Percentiles rank a stretch among this genome's conserved stretches.
These are phyloP conservation scores for Pulveroboletus sp. DNA, from an alignment of 768 basidiomycete species.

Conservation along the genomic window DNA sequence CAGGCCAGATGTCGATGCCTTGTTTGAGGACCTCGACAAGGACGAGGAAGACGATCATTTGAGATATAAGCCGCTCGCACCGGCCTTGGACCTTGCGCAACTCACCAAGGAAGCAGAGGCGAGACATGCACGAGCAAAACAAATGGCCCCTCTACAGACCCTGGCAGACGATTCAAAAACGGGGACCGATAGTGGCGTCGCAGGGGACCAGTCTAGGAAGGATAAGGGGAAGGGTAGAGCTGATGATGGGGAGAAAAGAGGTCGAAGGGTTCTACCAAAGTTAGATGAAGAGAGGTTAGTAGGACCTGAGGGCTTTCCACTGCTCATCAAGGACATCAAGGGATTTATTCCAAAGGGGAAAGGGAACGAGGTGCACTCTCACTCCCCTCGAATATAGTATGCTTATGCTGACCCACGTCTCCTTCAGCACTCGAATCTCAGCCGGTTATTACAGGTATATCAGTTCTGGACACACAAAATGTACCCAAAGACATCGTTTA, in stretches of 20 bases:
- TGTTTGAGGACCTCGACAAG: conserved; percentile 47
- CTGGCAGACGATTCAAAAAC: conserved; percentile 44
- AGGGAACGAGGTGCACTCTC: conserved; percentile 72
- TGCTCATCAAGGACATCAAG: conserved; percentile 71
- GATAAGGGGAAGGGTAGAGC: conserved; percentile 8
- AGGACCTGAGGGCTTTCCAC: conserved; percentile 72
- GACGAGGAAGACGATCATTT: conserved; percentile 44
- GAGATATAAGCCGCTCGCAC: conserved; percentile 43
- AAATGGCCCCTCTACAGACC: conserved; percentile 39
- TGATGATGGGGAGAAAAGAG: conserved; percentile 27
- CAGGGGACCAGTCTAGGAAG: conserved; percentile 1
- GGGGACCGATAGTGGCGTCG: conserved; percentile 15
- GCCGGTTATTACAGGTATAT: conserved; percentile 75
- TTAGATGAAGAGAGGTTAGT: conserved; percentile 76
- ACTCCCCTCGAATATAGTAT: background rate
- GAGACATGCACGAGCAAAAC: conserved; percentile 32
- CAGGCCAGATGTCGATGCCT: conserved; percentile 34
- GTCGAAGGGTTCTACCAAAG: conserved; percentile 39
- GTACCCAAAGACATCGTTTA: conserved; percentile 85
- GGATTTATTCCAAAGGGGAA: conserved; percentile 81
- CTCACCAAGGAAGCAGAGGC: conserved; percentile 54
- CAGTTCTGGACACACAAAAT: conserved; percentile 94
- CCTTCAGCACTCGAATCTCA: conserved; percentile 71
- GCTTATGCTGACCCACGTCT: background rate
- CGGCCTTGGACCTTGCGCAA: conserved; percentile 48